Conservation (phyloP, 306 rosid species). For the Cucurbita maxima region DNA sequence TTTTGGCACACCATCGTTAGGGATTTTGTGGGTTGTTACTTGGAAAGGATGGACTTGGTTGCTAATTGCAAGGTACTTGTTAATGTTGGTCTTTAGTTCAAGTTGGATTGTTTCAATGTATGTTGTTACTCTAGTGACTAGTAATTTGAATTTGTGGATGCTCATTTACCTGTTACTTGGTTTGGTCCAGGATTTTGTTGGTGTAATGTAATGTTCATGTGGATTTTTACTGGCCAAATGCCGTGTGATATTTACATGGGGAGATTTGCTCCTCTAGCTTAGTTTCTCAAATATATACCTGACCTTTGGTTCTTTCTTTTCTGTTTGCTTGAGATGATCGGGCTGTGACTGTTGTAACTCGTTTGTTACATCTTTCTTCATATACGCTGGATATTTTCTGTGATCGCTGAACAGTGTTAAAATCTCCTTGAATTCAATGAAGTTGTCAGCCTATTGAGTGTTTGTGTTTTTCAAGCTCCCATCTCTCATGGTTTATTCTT, state of each 20-base stretch:
- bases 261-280: neutral
- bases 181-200: neutral
- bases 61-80: constrained; percentile 63
- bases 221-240: neutral
- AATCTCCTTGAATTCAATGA: neutral
- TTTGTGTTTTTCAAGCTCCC: neutral
- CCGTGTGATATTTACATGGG: neutral
- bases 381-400: neutral
- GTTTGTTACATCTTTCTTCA: neutral
- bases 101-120: neutral
- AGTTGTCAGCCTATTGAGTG: neutral
- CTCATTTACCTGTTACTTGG: neutral
- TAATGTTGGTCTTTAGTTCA: neutral
- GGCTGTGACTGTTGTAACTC: neutral
- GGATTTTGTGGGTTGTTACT: constrained; percentile 1
- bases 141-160: neutral
- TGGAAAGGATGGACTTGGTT: constrained; percentile 47
- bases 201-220: neutral
- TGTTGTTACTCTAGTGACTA: neutral
- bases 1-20: neutral
- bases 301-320: neutral
- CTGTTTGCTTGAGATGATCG: neutral
- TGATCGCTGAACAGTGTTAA: neutral
- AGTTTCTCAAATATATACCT: neutral
- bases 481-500: neutral